Evolutionary conservation across 2,329 filamentous ascomycete species (phyloP), one percentile per base, ranked within the genome.

Genomic region (Grosmannia huntii): DNA sequence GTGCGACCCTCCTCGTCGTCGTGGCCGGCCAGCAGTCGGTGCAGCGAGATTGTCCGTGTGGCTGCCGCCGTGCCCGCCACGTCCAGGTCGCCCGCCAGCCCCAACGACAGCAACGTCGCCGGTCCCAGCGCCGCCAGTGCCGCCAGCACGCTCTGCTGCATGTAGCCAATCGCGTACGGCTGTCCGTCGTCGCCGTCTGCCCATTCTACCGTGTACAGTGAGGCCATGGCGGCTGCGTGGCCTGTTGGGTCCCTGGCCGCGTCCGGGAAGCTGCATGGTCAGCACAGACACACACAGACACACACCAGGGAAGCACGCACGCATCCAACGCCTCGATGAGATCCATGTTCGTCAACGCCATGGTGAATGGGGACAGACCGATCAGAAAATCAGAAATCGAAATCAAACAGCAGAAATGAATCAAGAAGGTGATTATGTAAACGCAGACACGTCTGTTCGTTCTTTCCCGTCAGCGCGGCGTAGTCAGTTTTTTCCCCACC

Each of bases 221-320:
- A 76, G 65, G 83, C 79, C 60, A 82, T 71, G 61, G 80, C 72
- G 50, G 74, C 70, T 51, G 77, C 72, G 69, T 86, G 83, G 55
- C 75, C 73, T 59, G 78, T 68, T 11, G 81, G 78, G 62, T 85
- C 75, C 57, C 75, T 76, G 58, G 85, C 77, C 58, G 80, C 77
- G 71, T 95, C 89, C 1, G 90, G 90, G 67, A 95, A 95, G 66
- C 88, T 92, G 55, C 12, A 1, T 3, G 27, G 31, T 36, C n/a
- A 49, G 54, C 41, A 12, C 19, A n/a, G 41, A 9, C 41, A n/a
- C 4, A 52, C 12, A 36, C n/a, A 31, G 9, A 33, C 31, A 2
- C 6, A 9, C 6, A 33, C 6, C 31, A 33, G n/a, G n/a, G n/a
- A n/a, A n/a, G n/a, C n/a, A 65, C 66, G 56, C 59, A 68, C 66